These are phyloP conservation scores for Fusarium ramigenum DNA, from an alignment of 2,329 filamentous ascomycete genomes.

Conservation along the genomic window DNA sequence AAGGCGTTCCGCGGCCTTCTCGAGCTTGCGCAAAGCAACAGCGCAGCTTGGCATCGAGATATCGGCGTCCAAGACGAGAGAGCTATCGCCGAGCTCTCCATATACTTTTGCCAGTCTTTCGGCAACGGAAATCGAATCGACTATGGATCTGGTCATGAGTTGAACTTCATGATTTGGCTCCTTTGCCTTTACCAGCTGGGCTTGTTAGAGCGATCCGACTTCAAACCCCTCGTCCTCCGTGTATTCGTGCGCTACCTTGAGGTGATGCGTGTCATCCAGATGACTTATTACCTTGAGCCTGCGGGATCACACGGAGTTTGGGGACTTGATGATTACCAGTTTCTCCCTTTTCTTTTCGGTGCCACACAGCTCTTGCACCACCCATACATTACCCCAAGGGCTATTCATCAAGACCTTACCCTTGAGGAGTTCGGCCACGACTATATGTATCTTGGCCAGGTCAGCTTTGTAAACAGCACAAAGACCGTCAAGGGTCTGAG, in stretches of 20 bases:
- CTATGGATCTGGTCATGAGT: slow-evolving; percentile 96
- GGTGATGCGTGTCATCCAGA: slow-evolving; percentile 88
- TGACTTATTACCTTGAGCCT: slow-evolving; percentile 95
- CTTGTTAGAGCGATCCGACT: slow-evolving; percentile 71
- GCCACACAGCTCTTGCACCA: slow-evolving; percentile 90
- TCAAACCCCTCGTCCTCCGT: slow-evolving; percentile 76
- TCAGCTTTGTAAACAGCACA: slow-evolving; percentile 92
- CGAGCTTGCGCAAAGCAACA: slow-evolving; percentile 69
- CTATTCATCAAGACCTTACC: slow-evolving; percentile 87
- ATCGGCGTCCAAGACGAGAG: slow-evolving; percentile 62
- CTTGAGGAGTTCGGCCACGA: slow-evolving; percentile 87
- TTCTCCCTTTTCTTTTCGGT: slow-evolving; percentile 94
- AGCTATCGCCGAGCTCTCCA: slow-evolving; percentile 76
- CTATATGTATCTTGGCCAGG: slow-evolving; percentile 91
- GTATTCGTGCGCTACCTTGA: slow-evolving; percentile 85
- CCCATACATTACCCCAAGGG: slow-evolving; percentile 78
- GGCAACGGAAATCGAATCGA: slow-evolving; percentile 90
- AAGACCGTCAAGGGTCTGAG: slow-evolving; percentile 94
- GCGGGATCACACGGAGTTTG: slow-evolving; percentile 97
- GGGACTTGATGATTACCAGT: slow-evolving; percentile 98
- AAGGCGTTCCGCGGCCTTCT: slow-evolving; percentile 87
- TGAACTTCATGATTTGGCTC: slow-evolving; percentile 97
- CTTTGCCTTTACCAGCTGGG: slow-evolving; percentile 88
- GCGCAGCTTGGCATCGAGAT: slow-evolving; percentile 68
- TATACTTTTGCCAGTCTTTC: slow-evolving; percentile 85